Conservation (phyloP, 495 filamentous ascomycete genomes). For the Jackrogersella minutella region DNA sequence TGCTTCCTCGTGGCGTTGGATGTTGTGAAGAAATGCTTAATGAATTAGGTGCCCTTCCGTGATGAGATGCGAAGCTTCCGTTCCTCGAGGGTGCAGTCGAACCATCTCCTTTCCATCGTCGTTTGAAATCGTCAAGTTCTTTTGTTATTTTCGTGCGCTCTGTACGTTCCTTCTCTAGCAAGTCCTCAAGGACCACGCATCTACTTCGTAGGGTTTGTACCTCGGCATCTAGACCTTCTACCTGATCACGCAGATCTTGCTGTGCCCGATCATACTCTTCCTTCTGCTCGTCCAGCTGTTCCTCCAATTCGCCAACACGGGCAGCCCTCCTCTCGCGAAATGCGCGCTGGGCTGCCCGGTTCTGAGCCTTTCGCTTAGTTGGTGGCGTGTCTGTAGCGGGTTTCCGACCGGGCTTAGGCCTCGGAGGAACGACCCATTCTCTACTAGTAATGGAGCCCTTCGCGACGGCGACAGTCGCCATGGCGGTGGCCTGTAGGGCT, state of each 20-base stretch:
- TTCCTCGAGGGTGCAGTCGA: conserved; percentile 38
- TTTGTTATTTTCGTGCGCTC: conserved; percentile 35
- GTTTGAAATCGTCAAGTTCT: conserved; percentile 39
- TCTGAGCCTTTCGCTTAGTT: conserved; percentile 92
- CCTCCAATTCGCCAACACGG: conserved; percentile 84
- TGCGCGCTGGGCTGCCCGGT: conserved; percentile 88
- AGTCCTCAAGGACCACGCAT: conserved; percentile 52
- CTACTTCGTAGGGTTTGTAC: conserved; percentile 52
- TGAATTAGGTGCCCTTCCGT: conserved; percentile 23
- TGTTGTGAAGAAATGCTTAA: conserved; percentile 30
- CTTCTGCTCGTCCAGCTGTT: conserved; percentile 74
- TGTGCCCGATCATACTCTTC: conserved; percentile 58
- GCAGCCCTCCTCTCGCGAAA: conserved; percentile 89
- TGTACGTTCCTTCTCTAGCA: conserved; percentile 54
- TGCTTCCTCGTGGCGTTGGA: conserved; percentile 37
- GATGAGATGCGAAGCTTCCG: conserved; percentile 34
- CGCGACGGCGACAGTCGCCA: conserved; percentile 41
- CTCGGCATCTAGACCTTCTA: conserved; percentile 56
- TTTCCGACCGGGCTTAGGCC: conserved; percentile 92
- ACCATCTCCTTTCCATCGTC: conserved; percentile 32
- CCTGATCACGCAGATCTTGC: conserved; percentile 54
- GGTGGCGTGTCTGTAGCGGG: conserved; percentile 90
- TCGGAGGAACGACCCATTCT: conserved; percentile 88
- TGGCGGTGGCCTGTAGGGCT: conserved; percentile 27
- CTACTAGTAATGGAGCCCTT: conserved; percentile 70